A percentile compares a stretch with the other conserved stretches of the same genome.
These are phyloP conservation scores for Leishmania gerbilli DNA, from an alignment of 208 protist genomes.

Conservation along the genomic window DNA sequence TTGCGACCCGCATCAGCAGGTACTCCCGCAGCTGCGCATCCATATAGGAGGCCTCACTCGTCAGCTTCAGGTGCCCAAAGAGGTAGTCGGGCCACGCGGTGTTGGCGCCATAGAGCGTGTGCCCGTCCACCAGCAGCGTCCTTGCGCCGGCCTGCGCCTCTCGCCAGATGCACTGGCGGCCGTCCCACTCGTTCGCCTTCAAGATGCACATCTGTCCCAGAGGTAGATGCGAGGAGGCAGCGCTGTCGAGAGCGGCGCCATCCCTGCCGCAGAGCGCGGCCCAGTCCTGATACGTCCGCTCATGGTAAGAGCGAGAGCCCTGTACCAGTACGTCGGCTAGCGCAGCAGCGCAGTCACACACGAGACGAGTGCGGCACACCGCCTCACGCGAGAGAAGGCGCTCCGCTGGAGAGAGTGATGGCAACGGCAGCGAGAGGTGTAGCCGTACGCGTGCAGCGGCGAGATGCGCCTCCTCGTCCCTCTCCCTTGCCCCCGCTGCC, in stretches of 20 bases:
- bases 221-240: neutral
- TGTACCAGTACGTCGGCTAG: conserved; percentile 4
- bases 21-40: conserved; percentile 34
- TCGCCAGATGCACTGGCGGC: conserved; percentile 21
- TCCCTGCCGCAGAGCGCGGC: neutral
- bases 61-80: conserved; percentile 42
- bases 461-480: neutral
- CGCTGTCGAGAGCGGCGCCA: neutral
- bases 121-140: conserved; percentile 5
- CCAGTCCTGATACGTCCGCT: neutral
- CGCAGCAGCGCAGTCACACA: neutral
- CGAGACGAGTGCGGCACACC: conserved; percentile 10
- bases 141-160: neutral
- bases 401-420: conserved; percentile 5
- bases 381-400: conserved; percentile 25
- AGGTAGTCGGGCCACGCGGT: conserved; percentile 30
- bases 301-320: neutral
- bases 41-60: conserved; percentile 39
- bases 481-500: neutral
- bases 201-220: conserved; percentile 11
- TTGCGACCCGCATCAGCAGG: conserved; percentile 30
- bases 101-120: conserved; percentile 3
- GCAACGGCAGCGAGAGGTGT: neutral
- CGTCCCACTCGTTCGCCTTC: conserved; percentile 16
- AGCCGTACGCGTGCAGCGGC: neutral